Evolutionary conservation across 2,329 filamentous ascomycete species (phyloP).

Genomic region (Beauveria scarabaeidicola): DNA sequence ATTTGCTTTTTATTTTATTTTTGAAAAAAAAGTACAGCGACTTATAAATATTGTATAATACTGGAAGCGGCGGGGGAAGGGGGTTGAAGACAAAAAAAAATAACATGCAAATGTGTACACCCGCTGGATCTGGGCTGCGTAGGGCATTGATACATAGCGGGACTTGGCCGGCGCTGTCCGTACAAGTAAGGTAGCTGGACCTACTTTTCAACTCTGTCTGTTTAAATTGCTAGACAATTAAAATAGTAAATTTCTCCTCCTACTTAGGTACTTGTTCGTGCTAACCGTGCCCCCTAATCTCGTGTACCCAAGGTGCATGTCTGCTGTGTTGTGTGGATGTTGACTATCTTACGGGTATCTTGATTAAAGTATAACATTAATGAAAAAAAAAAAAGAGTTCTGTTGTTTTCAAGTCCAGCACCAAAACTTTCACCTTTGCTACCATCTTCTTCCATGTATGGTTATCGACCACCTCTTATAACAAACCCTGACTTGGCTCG

Average conservation of each 20-base stretch:
- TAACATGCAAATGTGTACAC: neutral
- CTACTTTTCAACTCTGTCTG: neutral
- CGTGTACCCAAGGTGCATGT: too few species aligned
- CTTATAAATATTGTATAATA: constrained; percentile 5
- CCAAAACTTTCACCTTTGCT: too few species aligned
- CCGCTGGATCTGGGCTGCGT: constrained; percentile 1
- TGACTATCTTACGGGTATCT: too few species aligned
- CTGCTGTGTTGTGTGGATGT: too few species aligned
- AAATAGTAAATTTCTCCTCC: neutral
- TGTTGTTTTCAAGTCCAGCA: too few species aligned
- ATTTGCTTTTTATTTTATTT: neutral
- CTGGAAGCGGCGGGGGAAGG: neutral
- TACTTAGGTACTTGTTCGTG: neutral
- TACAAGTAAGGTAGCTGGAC: neutral
- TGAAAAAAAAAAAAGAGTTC: too few species aligned
- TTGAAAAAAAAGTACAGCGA: neutral
- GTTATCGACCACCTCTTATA: too few species aligned
- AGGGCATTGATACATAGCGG: neutral
- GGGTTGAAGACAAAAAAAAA: neutral
- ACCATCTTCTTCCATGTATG: too few species aligned
- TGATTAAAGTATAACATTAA: too few species aligned
- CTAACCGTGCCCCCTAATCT: too few species aligned
- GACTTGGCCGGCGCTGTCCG: neutral
- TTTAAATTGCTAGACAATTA: neutral
- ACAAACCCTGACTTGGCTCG: too few species aligned